Percentiles rank a stretch among this genome's conserved stretches.
phyloP scores from a whole-genome alignment of 176 grass and related monocot genomes.

The Themeda triandra region DNA sequence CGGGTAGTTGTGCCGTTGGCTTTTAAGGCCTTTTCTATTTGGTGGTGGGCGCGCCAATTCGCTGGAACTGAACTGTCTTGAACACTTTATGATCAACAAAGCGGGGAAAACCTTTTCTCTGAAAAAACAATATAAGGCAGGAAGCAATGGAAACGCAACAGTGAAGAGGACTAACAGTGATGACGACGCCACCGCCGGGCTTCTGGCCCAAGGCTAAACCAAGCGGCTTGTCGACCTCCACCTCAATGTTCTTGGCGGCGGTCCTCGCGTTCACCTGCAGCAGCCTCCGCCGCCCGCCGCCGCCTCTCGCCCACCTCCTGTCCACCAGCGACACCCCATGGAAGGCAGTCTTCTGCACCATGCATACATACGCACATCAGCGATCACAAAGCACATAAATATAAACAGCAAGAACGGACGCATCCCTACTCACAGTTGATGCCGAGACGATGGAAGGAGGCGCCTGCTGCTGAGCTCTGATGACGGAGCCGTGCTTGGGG shows the following conservation, averaged over 20 bases:
- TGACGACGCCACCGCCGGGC: conserved; percentile 69
- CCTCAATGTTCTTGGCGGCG: conserved; percentile 83
- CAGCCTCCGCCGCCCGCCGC: conserved; percentile 18
- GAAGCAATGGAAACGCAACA: background rate
- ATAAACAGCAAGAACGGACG: background rate
- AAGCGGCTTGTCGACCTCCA: conserved; percentile 94
- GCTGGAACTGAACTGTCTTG: background rate
- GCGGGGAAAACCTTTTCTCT: background rate
- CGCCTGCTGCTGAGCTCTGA: conserved; percentile 26
- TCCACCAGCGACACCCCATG: conserved; percentile 60
- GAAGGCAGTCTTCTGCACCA: conserved; percentile 60
- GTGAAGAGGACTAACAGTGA: conserved; percentile 53
- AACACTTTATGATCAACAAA: background rate
- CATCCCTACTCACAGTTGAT: conserved; percentile 28
- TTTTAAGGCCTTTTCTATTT: background rate
- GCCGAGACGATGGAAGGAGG: conserved; percentile 28
- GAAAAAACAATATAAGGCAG: background rate
- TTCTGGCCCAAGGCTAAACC: conserved; percentile 91
- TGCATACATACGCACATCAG: background rate
- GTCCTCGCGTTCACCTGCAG: conserved; percentile 75
- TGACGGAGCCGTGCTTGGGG: conserved; percentile 46
- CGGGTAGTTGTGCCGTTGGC: background rate
- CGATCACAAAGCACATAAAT: background rate
- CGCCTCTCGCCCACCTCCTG: conserved; percentile 20
- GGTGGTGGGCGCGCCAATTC: background rate